These are phyloP conservation scores for Trichosanthes cucumerina DNA, from an alignment of 306 rosid genomes.

Conservation along the genomic window DNA sequence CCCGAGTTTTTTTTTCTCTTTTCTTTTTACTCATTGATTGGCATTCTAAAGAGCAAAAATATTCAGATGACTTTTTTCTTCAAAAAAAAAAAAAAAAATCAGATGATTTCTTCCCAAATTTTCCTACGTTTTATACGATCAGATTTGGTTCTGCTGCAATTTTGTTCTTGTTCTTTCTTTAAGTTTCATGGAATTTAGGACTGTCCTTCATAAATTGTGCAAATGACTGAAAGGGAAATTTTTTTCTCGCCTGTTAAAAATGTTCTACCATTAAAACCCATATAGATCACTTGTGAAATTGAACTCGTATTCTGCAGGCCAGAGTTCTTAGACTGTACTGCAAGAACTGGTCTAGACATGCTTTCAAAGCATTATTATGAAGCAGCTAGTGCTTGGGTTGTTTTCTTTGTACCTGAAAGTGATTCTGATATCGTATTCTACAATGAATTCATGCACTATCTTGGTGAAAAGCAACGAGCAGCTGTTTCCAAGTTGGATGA, in stretches of 20 bases:
- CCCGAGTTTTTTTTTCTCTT: background rate
- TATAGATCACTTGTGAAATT: background rate
- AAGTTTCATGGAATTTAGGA: background rate
- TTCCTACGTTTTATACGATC: background rate
- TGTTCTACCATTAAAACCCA: background rate
- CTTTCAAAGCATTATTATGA: slow-evolving; percentile 94
- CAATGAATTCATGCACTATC: slow-evolving; percentile 88
- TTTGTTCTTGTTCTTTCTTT: background rate
- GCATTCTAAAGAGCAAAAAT: background rate
- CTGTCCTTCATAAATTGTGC: background rate
- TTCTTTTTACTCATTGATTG: background rate
- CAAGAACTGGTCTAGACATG: slow-evolving; percentile 94
- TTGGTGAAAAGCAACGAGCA: slow-evolving; percentile 89
- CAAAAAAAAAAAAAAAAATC: no score
- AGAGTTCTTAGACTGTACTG: slow-evolving; percentile 91
- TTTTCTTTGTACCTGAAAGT: slow-evolving; percentile 88
- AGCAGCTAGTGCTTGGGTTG: slow-evolving; percentile 94
- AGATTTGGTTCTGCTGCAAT: background rate
- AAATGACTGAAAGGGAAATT: background rate
- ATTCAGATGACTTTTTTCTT: background rate
- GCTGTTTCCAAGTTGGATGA: slow-evolving; percentile 92
- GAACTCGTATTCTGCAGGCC: slow-evolving; percentile 47
- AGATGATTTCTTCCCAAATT: background rate
- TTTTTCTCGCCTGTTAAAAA: background rate
- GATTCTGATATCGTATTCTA: slow-evolving; percentile 79